Evolutionary conservation across 2,329 filamentous ascomycete genomes (phyloP), one percentile per base, ranked within the genome.

Genomic region (Coniochaeta pulveracea): DNA sequence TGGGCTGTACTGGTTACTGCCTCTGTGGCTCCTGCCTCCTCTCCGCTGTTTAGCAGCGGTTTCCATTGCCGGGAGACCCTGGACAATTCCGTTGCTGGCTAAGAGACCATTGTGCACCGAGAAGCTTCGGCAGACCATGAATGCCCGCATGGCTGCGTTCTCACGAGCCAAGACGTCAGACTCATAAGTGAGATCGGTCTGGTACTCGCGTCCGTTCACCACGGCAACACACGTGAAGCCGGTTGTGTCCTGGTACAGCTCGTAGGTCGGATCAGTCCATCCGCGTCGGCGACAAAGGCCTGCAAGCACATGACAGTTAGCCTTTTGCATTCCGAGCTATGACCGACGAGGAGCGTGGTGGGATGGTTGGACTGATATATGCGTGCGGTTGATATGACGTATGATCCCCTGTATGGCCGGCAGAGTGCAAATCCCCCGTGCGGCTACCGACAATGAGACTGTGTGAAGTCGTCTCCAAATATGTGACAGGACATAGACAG

Each of bases 71-170:
- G 75, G 75, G 23, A 80, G 63, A 32, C 75, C 75, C 56, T 80
- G 75, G 41, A 80, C 73, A 41, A 79, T 76, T 26, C 75, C 75
- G 49, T 79, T 80, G 43, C 74, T 70, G 41, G 74, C 75, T 42
- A 79, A 64, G 85, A 93, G 94, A 54, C 89, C 89, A 48, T 93
- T 86, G 54, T 94, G 95, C 57, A 93, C 84, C 36, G 85, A 93
- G 62, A 95, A 95, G 68, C 94, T 94, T 43, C 86, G 81, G 67
- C 89, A 95, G 45, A 95, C 91, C 76, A 94, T 89, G 60, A 94
- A 96, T 37, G 89, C 89, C 41, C 86, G 82, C 74, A 93, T 93
- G 39, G 89, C 89, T 17, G 89, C 89, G 49, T 89, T 91, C 57
- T 96, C 88, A 52, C 86, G 84, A 29, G 89, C 89, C 43, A 93